phyloP scores from a whole-genome alignment of 192 early-diverging fungal species.

The Backusella mclennaniae region DNA sequence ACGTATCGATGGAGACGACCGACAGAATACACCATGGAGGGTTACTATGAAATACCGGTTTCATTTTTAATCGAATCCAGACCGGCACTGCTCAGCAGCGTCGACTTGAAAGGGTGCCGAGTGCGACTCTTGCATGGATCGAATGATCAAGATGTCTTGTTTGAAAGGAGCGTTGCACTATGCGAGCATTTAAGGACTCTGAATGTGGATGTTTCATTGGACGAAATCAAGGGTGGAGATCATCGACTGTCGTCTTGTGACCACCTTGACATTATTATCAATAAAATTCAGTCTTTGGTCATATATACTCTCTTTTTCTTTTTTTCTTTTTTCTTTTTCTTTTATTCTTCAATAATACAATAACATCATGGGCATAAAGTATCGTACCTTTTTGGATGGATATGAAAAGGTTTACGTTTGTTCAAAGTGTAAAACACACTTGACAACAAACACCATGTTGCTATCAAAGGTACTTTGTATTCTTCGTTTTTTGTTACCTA shows the following conservation, averaged over 20 bases:
- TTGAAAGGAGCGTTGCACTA: neutral
- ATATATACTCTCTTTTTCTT: neutral
- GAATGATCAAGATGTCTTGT: conserved; percentile 12
- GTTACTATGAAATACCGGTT: conserved; percentile 32
- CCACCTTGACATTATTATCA: conserved; percentile 11
- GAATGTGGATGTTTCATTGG: neutral
- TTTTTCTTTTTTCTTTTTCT: neutral
- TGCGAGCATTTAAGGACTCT: neutral
- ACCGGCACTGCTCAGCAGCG: conserved; percentile 2
- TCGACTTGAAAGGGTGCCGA: neutral
- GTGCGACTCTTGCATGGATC: conserved; percentile 27
- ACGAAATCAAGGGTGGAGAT: conserved; percentile 30
- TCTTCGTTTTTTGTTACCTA: neutral
- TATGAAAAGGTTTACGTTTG: conserved; percentile 44
- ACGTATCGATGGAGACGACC: conserved; percentile 23
- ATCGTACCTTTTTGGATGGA: conserved; percentile 39
- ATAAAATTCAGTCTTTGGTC: conserved; percentile 1
- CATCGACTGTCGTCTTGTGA: conserved; percentile 34
- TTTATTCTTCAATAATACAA: neutral
- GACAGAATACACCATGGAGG: conserved; percentile 12
- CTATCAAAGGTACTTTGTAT: conserved; percentile 43
- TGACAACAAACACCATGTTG: conserved; percentile 46
- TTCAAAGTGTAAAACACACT: conserved; percentile 48
- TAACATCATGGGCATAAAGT: conserved; percentile 49
- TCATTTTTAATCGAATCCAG: conserved; percentile 15